These are phyloP conservation scores for Colletotrichum simmondsii DNA, from an alignment of 2,329 filamentous ascomycete genomes.

Conservation along the genomic window DNA sequence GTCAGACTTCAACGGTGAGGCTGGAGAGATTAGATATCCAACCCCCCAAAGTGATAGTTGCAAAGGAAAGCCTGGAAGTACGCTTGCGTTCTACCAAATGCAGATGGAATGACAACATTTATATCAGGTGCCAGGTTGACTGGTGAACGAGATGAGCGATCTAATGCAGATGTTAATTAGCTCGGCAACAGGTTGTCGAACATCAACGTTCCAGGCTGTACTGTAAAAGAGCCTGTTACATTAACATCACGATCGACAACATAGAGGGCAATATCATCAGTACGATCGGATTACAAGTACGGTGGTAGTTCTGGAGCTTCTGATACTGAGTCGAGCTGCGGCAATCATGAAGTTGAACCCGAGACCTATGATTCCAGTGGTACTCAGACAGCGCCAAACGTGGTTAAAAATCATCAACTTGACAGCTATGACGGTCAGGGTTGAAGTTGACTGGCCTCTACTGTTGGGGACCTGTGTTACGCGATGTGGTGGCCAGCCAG, in stretches of 20 bases:
- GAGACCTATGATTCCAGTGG: slow-evolving; percentile 52
- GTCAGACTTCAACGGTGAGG: background rate
- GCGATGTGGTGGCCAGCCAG: slow-evolving; percentile 51
- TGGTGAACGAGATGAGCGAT: background rate
- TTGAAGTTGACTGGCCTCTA: slow-evolving; percentile 41
- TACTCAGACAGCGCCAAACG: slow-evolving; percentile 34
- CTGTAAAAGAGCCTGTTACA: no score
- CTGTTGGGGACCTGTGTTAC: slow-evolving; percentile 47
- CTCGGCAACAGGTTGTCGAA: no score
- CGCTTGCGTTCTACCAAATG: background rate
- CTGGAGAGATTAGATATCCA: background rate
- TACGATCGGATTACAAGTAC: no score
- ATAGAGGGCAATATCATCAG: background rate
- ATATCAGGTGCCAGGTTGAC: background rate
- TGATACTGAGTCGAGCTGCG: background rate
- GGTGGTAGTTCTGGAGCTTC: background rate
- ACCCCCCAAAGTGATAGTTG: background rate
- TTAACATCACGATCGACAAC: no score
- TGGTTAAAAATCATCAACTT: slow-evolving; percentile 46
- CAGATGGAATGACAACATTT: background rate
- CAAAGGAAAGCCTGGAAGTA: background rate
- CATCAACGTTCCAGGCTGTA: no score
- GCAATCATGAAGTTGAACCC: slow-evolving; percentile 46
- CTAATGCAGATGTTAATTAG: background rate
- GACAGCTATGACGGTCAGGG: slow-evolving; percentile 43